These are phyloP conservation scores for Elsinoe fawcettii DNA, from an alignment of 2,329 filamentous ascomycete genomes.

Conservation along the genomic window DNA sequence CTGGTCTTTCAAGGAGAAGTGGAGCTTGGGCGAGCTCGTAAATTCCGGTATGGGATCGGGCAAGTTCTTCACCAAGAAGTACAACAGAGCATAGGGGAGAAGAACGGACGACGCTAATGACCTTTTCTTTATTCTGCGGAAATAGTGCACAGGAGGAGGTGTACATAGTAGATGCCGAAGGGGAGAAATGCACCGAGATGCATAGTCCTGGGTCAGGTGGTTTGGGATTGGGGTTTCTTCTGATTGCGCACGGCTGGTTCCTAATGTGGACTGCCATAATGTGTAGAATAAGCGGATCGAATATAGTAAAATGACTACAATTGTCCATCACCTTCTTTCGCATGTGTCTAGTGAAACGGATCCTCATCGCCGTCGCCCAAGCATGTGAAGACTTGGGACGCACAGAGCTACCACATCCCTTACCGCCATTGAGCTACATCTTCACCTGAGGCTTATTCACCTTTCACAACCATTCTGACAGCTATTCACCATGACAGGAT, in stretches of 20 bases:
- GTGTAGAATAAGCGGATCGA: slow-evolving; percentile 9
- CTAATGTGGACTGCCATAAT: slow-evolving; percentile 5
- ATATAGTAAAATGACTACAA: background rate
- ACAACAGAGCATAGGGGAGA: background rate
- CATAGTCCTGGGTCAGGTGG: background rate
- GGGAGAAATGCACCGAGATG: background rate
- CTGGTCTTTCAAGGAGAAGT: slow-evolving; percentile 13
- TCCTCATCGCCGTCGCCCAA: too few species aligned
- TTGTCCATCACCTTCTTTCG: background rate
- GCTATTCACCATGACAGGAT: too few species aligned
- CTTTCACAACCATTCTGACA: too few species aligned
- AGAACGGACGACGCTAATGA: background rate
- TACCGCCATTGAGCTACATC: too few species aligned
- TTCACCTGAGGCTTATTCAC: too few species aligned
- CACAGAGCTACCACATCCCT: too few species aligned
- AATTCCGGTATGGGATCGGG: background rate
- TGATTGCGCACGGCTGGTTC: background rate
- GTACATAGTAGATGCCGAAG: background rate
- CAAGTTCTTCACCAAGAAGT: slow-evolving; percentile 9
- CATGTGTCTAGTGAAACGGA: background rate
- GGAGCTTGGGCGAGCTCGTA: slow-evolving; percentile 1
- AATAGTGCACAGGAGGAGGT: background rate
- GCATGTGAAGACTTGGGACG: background rate
- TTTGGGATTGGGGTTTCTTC: background rate
- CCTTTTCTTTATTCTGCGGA: background rate